Conservation (phyloP, 805 yeast genomes). For the Kuraishia capsulata region DNA sequence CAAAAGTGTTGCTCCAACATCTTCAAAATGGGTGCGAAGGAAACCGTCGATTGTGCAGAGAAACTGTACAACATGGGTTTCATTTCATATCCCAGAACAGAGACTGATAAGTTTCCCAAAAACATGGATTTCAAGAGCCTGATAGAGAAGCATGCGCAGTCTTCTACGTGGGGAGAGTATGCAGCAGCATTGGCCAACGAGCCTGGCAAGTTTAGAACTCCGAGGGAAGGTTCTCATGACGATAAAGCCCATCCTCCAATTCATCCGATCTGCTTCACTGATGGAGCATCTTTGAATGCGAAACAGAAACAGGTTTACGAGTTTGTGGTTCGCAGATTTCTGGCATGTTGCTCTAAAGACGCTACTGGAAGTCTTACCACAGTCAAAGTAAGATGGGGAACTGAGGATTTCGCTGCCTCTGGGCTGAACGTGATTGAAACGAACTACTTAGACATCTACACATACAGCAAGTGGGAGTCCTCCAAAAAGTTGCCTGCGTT, state of each 20-base stretch:
- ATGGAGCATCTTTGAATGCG: slow-evolving; percentile 17
- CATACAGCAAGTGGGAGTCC: slow-evolving; percentile 73
- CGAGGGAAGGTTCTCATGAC: slow-evolving; percentile 75
- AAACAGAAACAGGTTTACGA: slow-evolving; percentile 73
- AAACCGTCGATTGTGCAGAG: slow-evolving; percentile 73
- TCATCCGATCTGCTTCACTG: slow-evolving; percentile 64
- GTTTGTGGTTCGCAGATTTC: slow-evolving; percentile 73
- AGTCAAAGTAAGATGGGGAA: slow-evolving; percentile 65
- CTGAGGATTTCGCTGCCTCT: slow-evolving; percentile 60
- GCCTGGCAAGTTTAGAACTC: slow-evolving; percentile 42
- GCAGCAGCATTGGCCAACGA: slow-evolving; percentile 36
- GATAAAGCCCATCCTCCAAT: slow-evolving; percentile 99
- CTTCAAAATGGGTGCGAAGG: slow-evolving; percentile 73
- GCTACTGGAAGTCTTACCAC: slow-evolving; percentile 71
- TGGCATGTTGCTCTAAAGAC: slow-evolving; percentile 89
- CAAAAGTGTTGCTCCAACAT: slow-evolving; percentile 77
- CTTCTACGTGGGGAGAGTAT: slow-evolving; percentile 63
- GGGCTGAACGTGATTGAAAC: slow-evolving; percentile 67
- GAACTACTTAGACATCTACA: slow-evolving; percentile 76
- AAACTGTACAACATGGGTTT: slow-evolving; percentile 77
- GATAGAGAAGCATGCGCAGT: slow-evolving; percentile 49
- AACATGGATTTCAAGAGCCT: slow-evolving; percentile 61
- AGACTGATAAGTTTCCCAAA: slow-evolving; percentile 79
- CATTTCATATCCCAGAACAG: slow-evolving; percentile 95
- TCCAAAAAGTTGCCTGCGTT: slow-evolving; percentile 58